Evolutionary conservation across 202 grass and related monocot species (phyloP), one percentile per base, ranked within the genome.

Genomic region (Digitaria exilis): DNA sequence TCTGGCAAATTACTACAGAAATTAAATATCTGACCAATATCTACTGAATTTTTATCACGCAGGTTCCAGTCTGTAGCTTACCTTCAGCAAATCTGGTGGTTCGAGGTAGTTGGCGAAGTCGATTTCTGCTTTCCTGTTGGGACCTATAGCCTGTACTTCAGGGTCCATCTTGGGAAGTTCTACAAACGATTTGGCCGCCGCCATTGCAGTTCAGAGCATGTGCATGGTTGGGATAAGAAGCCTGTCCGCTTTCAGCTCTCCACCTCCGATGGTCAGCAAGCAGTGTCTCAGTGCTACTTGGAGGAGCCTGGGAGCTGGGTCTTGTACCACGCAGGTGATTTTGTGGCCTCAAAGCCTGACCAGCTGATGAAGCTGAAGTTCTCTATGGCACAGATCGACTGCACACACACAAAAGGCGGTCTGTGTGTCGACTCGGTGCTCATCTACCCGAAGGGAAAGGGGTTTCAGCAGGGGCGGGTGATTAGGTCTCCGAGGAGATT

Each of bases 31-130:
- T 90, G 52, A 87, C 51, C 13, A 17, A 43, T 5, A 9, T 1
- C n/a, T 81, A 3, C 2, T n/a, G 28, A 28, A 15, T 65, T 82
- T 82, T 84, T 57, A 11, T 63, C 32, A 57, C 71, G 89, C 91
- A 99, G 96, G 79, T 99, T 96, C 48, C 87, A 84, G 4, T 90
- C 87, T 28, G 85, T 99, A 51, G 91, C 96, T 1, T 99, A 99
- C 81, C 96, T 99, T 73, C 93, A 96, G 66, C 96, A 99, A 87
- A 99, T 93, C 74, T 98, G 96, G 96, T 98, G 96, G 96, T 93
- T 98, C 57, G 96, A 96, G 84, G 91, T 95, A 32, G 93, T 91
- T 75, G 96, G 96, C 7, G 91, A 98, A 76, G 79, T 94, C 0
- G 87, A 98, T 80, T 98, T 96, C 89, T 84, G 85, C 74, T 98